Conservation (phyloP, 345 rosid species). For the Citrus mangshanensis region DNA sequence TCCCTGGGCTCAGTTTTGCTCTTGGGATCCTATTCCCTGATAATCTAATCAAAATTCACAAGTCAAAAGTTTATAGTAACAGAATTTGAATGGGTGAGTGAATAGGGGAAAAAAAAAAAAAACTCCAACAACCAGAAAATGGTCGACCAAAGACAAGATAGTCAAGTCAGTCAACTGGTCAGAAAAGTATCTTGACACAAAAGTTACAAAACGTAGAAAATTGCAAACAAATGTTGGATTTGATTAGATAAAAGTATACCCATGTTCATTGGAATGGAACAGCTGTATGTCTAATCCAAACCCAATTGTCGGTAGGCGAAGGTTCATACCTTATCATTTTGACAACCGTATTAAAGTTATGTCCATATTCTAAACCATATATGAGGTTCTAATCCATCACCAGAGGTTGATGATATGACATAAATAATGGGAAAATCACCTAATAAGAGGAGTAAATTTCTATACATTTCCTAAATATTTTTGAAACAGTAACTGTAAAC, state of each 20-base stretch:
- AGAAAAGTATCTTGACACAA: not conserved
- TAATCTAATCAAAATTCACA: not conserved
- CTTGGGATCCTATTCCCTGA: not conserved
- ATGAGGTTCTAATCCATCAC: not conserved
- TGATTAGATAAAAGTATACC: not conserved
- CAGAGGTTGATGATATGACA: not conserved
- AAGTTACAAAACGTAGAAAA: not conserved
- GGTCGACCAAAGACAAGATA: not conserved
- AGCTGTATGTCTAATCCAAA: not conserved
- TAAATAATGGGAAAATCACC: not conserved
- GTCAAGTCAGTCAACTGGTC: not conserved
- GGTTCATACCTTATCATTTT: not conserved
- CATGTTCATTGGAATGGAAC: not conserved
- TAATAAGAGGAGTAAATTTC: not conserved
- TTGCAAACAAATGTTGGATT: not conserved
- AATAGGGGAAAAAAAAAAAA: too few species aligned
- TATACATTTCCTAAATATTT: not conserved
- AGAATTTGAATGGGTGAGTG: not conserved
- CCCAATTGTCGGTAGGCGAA: not conserved
- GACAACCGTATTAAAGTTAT: not conserved
- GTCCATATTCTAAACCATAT: not conserved
- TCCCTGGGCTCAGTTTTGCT: not conserved
- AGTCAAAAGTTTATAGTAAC: not conserved
- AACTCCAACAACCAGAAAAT: not conserved
- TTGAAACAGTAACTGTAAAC: not conserved